These are phyloP conservation scores for Hirsutella minnesotensis DNA, from an alignment of 2,329 filamentous ascomycete genomes.

Conservation along the genomic window DNA sequence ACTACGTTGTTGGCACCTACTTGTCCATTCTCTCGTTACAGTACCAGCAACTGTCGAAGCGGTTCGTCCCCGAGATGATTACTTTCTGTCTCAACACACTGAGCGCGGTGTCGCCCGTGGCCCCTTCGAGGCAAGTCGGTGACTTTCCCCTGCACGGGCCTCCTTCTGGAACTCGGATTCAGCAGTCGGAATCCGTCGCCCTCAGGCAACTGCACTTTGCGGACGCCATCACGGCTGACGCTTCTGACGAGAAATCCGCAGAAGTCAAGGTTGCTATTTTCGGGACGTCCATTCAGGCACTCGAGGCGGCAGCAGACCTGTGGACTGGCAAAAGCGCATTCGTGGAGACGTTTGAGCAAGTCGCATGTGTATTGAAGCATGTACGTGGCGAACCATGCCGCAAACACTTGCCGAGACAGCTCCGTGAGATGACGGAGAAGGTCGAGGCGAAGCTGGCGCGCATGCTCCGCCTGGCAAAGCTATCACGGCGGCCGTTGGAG, in stretches of 20 bases:
- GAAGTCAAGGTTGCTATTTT: slow-evolving; percentile 46
- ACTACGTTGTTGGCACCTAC: slow-evolving; percentile 65
- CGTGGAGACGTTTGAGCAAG: slow-evolving; percentile 64
- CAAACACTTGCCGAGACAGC: slow-evolving; percentile 33
- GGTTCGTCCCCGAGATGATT: slow-evolving; percentile 81
- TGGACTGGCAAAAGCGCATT: slow-evolving; percentile 69
- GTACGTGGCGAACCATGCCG: slow-evolving; percentile 42
- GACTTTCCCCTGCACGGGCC: slow-evolving; percentile 52
- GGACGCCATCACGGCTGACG: slow-evolving; percentile 36
- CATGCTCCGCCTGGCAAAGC: slow-evolving; percentile 48
- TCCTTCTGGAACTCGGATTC: slow-evolving; percentile 36
- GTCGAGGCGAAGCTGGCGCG: slow-evolving; percentile 33
- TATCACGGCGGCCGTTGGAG: slow-evolving; percentile 65
- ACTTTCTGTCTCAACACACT: slow-evolving; percentile 72
- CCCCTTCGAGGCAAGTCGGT: slow-evolving; percentile 33
- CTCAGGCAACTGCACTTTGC: slow-evolving; percentile 45
- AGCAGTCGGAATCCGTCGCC: slow-evolving; percentile 24
- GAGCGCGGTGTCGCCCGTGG: slow-evolving; percentile 48
- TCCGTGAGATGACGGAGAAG: slow-evolving; percentile 29
- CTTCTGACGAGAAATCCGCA: slow-evolving; percentile 20
- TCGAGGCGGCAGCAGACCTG: slow-evolving; percentile 56
- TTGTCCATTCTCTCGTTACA: slow-evolving; percentile 68
- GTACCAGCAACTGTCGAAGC: slow-evolving; percentile 73
- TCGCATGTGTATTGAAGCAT: slow-evolving; percentile 44
- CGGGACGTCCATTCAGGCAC: slow-evolving; percentile 49